phyloP scores from a whole-genome alignment of 495 filamentous ascomycete genomes.

The Entonaema liquescens region DNA sequence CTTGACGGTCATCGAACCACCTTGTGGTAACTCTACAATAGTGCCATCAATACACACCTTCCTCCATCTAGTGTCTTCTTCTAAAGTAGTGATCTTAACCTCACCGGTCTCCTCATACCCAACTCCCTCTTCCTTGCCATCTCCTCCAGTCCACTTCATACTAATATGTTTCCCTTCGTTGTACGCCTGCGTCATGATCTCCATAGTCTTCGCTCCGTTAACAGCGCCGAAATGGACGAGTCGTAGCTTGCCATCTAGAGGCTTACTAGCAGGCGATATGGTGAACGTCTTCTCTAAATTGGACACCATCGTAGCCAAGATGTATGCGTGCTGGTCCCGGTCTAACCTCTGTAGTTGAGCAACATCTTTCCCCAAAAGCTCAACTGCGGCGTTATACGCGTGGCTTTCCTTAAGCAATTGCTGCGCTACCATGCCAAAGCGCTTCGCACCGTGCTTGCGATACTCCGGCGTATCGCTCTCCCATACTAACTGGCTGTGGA shows the following conservation, averaged over 20 bases:
- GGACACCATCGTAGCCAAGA: conserved; percentile 76
- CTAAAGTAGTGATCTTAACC: conserved; percentile 70
- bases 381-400: conserved; percentile 70
- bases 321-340: conserved; percentile 63
- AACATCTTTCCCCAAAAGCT: conserved; percentile 35
- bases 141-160: conserved; percentile 49
- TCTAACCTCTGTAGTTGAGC: conserved; percentile 46
- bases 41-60: conserved; percentile 89
- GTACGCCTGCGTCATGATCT: conserved; percentile 80
- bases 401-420: conserved; percentile 74
- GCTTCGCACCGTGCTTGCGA: conserved; percentile 73
- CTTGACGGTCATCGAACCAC: conserved; percentile 74
- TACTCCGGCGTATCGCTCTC: conserved; percentile 85
- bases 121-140: conserved; percentile 53
- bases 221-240: conserved; percentile 78
- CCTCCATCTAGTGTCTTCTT: conserved; percentile 74
- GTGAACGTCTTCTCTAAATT: conserved; percentile 81
- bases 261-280: conserved; percentile 74
- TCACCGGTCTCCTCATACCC: conserved; percentile 72
- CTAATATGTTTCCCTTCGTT: conserved; percentile 73
- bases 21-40: conserved; percentile 73
- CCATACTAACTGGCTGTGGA: conserved; percentile 87
- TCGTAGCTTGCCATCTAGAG: conserved; percentile 71
- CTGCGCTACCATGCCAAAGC: conserved; percentile 84
- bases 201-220: conserved; percentile 69